Base-by-base conservation (phyloP, 2,329 filamentous ascomycete genomes). In the Xenoacremonium recifei region DNA sequence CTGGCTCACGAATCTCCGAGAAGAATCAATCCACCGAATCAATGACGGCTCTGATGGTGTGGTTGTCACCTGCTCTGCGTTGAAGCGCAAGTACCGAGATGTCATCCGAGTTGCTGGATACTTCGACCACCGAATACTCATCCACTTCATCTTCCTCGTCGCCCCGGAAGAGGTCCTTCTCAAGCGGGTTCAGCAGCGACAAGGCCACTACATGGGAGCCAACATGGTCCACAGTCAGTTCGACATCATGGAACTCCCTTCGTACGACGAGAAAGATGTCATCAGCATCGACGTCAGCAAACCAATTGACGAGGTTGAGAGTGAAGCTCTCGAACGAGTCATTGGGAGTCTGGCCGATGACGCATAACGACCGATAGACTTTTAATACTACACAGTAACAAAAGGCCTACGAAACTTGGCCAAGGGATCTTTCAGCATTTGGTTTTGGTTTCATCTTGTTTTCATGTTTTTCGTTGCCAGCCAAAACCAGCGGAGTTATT, bases 61-160 rank as follows among this genome's bases (percentile, higher is more conserved):
- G n/a, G 88, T 99, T 37, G 79, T 99, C 47, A 96, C 93, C 39
- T 99, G 93, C 76, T 96, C 89, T 11, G 93, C 92, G 2, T 78
- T 99, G 40, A 97, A 97, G 76, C 87, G 88, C 65, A 96, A 95
- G 70, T 99, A 99, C 74, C 85, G 93, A 55, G 93, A 99, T 58
- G 87, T 92, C 49, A 89, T 93, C 63, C 82, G 88, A 21, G 83
- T 91, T 7, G 87, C 87, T 6, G 82, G 83, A 13, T 90, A 91
- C 70, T 86, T 85, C 64, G 76, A 83, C 50, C 79, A 82, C 40
- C 77, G 79, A 40, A 79, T 91, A n/a, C 73, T 79, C 47, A 80
- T 97, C 37, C 92, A 96, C 69, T 97, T 99, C 63, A 84, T 99
- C 55, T 99, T 92, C 69, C 83, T 99, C 29, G 79, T 85, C 51